Evolutionary conservation across 169 alveolate species (phyloP).

Genomic region (Plasmodium gaboni): DNA sequence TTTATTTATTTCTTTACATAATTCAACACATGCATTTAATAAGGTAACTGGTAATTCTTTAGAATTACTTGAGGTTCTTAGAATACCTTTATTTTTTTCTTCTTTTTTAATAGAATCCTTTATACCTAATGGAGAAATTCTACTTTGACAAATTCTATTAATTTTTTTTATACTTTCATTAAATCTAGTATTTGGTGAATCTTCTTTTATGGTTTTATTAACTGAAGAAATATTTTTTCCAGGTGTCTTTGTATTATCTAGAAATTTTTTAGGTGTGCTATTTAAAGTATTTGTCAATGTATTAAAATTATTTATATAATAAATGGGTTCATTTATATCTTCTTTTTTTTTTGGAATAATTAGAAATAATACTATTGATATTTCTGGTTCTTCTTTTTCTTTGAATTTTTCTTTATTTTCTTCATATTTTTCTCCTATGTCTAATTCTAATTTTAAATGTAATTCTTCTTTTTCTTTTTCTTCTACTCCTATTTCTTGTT

Average conservation of each 20-base stretch:
- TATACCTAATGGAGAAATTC: slow-evolving; percentile 69
- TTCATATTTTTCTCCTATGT: no score
- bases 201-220: slow-evolving; percentile 61
- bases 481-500: no score
- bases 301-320: slow-evolving; percentile 30
- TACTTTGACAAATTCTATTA: slow-evolving; percentile 70
- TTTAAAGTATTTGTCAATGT: slow-evolving; percentile 26
- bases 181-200: slow-evolving; percentile 69
- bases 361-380: slow-evolving; percentile 50
- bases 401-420: no score
- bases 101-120: slow-evolving; percentile 70
- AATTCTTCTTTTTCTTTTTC: no score
- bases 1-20: slow-evolving; percentile 64
- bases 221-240: slow-evolving; percentile 27
- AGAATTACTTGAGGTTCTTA: slow-evolving; percentile 11
- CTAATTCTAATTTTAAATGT: no score
- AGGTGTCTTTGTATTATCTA: slow-evolving; percentile 6
- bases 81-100: slow-evolving; percentile 34
- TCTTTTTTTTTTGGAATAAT: slow-evolving; percentile 9
- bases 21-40: slow-evolving; percentile 69
- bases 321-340: slow-evolving; percentile 23
- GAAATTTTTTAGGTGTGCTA: slow-evolving; percentile 37
- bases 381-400: slow-evolving; percentile 44
- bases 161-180: slow-evolving; percentile 71
- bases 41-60: slow-evolving; percentile 71